Conservation (phyloP, 2,329 filamentous ascomycete genomes). For the Neopestalotiopsis sp. region DNA sequence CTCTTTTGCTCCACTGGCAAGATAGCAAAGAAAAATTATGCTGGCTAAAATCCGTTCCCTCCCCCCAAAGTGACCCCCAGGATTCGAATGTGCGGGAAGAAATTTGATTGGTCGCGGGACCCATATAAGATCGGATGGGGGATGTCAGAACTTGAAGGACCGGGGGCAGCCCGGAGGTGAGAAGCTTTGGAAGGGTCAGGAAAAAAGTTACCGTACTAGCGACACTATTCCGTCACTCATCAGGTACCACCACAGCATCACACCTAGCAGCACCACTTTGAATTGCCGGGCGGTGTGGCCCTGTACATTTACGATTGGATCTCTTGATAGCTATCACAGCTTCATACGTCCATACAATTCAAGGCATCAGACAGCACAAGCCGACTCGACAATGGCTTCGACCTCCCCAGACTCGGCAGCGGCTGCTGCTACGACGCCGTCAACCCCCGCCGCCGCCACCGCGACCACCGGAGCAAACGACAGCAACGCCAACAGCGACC, state of each 20-base stretch:
- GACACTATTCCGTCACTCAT: neutral
- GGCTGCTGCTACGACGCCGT: conserved; percentile 12
- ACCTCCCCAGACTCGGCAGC: conserved; percentile 2
- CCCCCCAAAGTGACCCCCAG: neutral
- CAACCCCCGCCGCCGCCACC: conserved; percentile 19
- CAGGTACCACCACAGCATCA: neutral
- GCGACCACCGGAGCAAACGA: conserved; percentile 8
- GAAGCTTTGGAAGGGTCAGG: neutral
- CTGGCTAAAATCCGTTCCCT: neutral
- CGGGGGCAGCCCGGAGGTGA: neutral
- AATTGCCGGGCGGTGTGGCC: conserved; percentile 18
- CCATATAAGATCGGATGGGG: neutral
- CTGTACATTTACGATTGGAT: neutral
- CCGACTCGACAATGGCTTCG: neutral
- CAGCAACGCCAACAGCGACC: conserved; percentile 15
- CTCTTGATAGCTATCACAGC: neutral
- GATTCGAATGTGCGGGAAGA: neutral
- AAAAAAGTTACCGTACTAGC: neutral
- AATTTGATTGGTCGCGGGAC: neutral
- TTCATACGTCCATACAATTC: neutral
- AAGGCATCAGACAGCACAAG: neutral
- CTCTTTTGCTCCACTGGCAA: conserved; percentile 3
- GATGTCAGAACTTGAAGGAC: neutral
- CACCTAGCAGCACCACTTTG: neutral
- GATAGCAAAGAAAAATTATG: neutral